Evolutionary conservation across 2,329 filamentous ascomycete genomes (phyloP).

Genomic region (Paraconiothyrium brasiliense): DNA sequence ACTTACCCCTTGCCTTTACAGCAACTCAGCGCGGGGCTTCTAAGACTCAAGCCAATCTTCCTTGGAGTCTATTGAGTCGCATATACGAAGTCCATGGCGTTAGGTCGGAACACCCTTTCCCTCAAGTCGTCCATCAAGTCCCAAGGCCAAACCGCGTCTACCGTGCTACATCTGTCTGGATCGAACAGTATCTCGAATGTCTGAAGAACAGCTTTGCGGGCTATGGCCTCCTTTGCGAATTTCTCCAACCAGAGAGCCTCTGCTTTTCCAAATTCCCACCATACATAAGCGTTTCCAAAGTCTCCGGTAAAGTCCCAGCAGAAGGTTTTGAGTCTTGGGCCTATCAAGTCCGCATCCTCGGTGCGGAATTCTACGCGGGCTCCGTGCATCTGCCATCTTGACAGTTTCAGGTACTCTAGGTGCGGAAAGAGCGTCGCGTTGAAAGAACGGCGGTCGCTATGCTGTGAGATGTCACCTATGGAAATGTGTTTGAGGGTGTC

Average conservation of each 20-base stretch:
- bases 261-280: conserved; percentile 14
- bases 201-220: conserved; percentile 18
- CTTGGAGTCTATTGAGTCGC: conserved; percentile 4
- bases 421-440: conserved; percentile 24
- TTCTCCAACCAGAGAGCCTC: conserved; percentile 19
- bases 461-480: conserved; percentile 16
- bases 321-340: conserved; percentile 20
- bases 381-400: conserved; percentile 19
- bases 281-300: background rate
- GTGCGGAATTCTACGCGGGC: conserved; percentile 2
- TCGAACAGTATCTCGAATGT: conserved; percentile 19
- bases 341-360: conserved; percentile 19
- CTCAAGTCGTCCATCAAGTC: conserved; percentile 22
- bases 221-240: conserved; percentile 15
- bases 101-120: conserved; percentile 17
- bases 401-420: conserved; percentile 22
- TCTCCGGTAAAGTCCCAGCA: conserved; percentile 17
- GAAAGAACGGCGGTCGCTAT: conserved; percentile 13
- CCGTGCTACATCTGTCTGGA: conserved; percentile 3
- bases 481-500: conserved; percentile 19
- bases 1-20: too few relatives aligned
- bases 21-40: background rate
- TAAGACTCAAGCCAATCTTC: background rate
- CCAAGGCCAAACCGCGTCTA: conserved; percentile 22
- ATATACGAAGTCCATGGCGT: conserved; percentile 20